phyloP scores from a whole-genome alignment of 495 filamentous ascomycete genomes.

The Lasiosphaeria hispida region DNA sequence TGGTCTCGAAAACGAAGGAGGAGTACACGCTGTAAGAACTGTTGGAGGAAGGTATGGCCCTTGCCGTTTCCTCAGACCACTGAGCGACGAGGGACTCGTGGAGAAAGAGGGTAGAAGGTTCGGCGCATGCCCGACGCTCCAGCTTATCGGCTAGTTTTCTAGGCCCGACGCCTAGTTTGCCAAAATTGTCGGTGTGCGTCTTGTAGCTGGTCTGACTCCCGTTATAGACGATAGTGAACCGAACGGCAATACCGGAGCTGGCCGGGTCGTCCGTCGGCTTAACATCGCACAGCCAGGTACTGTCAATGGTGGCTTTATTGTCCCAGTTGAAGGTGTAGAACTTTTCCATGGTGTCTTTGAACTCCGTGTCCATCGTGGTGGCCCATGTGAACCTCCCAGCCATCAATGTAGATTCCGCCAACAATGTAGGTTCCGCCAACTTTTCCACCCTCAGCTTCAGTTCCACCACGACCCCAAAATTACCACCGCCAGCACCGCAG shows the following conservation, averaged over 20 bases:
- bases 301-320: constrained; percentile 27
- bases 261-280: background rate
- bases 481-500: no score
- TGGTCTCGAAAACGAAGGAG: constrained; percentile 17
- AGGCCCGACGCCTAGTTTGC: no score
- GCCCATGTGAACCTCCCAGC: background rate
- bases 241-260: background rate
- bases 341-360: background rate
- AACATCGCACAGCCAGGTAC: constrained; percentile 30
- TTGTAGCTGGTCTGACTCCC: no score
- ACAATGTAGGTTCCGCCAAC: no score
- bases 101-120: constrained; percentile 30
- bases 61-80: constrained; percentile 29
- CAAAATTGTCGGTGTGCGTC: no score
- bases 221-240: no score
- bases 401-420: background rate
- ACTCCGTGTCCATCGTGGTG: background rate
- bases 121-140: constrained; percentile 19
- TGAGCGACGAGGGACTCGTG: constrained; percentile 32
- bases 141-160: constrained; percentile 12
- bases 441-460: no score
- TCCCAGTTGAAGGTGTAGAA: constrained; percentile 8
- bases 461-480: no score
- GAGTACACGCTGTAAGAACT: constrained; percentile 18
- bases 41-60: constrained; percentile 20